Evolutionary conservation across 1,284 basidiomycete species (phyloP).

Genomic region (Ceratobasidium papillatum): DNA sequence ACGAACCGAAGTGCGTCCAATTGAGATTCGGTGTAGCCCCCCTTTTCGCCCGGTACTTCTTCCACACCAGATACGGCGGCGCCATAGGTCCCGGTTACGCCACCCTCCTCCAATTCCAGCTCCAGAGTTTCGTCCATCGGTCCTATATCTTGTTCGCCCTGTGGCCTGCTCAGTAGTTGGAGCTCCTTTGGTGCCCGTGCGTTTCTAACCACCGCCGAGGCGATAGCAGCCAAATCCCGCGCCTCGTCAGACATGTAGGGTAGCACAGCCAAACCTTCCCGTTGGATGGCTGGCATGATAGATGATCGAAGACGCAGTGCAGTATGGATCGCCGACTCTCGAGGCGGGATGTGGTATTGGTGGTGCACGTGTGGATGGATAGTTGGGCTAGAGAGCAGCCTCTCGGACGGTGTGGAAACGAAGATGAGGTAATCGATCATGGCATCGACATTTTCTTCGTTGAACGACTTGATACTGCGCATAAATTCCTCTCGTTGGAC

Average conservation of each 20-base stretch:
- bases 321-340: constrained; percentile 54
- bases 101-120: not conserved
- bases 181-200: constrained; percentile 46
- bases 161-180: not conserved
- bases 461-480: constrained; percentile 73
- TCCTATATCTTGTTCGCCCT: not conserved
- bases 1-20: constrained; percentile 53
- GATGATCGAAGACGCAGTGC: constrained; percentile 62
- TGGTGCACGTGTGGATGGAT: constrained; percentile 41
- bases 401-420: constrained; percentile 67
- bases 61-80: not conserved
- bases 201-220: constrained; percentile 74
- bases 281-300: constrained; percentile 63
- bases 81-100: not conserved
- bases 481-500: constrained; percentile 77
- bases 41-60: not conserved
- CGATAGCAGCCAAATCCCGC: constrained; percentile 73
- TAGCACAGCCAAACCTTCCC: constrained; percentile 73
- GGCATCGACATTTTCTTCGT: constrained; percentile 59
- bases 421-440: constrained; percentile 79
- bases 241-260: constrained; percentile 76
- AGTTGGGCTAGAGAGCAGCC: constrained; percentile 48
- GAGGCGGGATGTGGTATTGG: constrained; percentile 45
- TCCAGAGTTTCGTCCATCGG: constrained; percentile 26
- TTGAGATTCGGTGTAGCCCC: not conserved